Conservation (phyloP, 2,329 filamentous ascomycete species). For the Pestalotiopsis sp. region DNA sequence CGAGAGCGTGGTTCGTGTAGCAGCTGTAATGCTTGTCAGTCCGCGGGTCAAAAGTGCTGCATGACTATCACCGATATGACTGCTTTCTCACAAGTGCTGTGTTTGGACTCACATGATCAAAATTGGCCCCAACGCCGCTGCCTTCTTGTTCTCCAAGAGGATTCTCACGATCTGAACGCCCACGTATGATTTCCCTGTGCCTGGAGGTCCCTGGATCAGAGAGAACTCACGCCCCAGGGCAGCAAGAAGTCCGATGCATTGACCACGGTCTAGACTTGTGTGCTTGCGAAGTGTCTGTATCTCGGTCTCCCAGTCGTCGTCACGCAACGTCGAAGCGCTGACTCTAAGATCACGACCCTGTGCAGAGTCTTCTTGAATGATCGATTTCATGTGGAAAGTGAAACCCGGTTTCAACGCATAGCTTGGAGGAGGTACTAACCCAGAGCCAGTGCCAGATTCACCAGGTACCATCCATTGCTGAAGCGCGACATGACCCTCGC, state of each 20-base stretch:
- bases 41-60: too few species aligned
- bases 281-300: constrained; percentile 29
- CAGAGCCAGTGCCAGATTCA: neutral
- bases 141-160: constrained; percentile 46
- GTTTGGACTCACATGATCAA: too few species aligned
- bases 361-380: too few species aligned
- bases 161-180: constrained; percentile 62
- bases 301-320: neutral
- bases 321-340: too few species aligned
- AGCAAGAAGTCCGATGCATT: constrained; percentile 54
- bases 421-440: too few species aligned
- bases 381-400: too few species aligned
- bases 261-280: constrained; percentile 55
- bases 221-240: constrained; percentile 56
- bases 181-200: constrained; percentile 69
- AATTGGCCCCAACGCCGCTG: constrained; percentile 49
- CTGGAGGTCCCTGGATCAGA: constrained; percentile 71
- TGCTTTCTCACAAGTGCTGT: constrained; percentile 25
- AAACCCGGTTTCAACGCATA: too few species aligned
- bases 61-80: neutral
- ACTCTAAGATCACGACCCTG: too few species aligned
- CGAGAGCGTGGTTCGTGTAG: constrained; percentile 54
- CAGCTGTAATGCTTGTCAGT: constrained; percentile 40
- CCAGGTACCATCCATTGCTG: neutral
- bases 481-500: neutral